A percentile compares a stretch with the other conserved stretches of the same genome.
Evolutionary conservation across 78 protist genomes (phyloP).

Genomic region (Dictyostelium firmibasis): DNA sequence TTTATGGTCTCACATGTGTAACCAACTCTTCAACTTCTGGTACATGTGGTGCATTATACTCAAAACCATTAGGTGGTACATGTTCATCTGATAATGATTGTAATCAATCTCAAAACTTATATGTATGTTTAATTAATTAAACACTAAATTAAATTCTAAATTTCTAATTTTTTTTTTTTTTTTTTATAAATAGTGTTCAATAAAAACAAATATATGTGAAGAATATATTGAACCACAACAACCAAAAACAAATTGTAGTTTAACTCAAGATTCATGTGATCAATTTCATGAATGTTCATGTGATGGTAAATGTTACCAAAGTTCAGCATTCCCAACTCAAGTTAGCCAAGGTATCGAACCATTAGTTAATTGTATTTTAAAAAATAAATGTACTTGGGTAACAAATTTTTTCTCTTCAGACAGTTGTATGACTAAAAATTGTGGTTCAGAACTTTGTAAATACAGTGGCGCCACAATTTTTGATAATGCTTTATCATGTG

Average conservation of each 20-base stretch:
- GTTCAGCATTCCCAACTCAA: neutral
- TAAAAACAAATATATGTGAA: neutral
- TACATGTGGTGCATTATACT: neutral
- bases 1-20: neutral
- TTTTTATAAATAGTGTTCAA: neutral
- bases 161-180: no score
- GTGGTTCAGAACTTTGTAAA: neutral
- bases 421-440: neutral
- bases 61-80: neutral
- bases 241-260: neutral
- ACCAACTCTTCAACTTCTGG: no score
- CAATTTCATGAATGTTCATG: neutral
- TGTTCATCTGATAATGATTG: neutral
- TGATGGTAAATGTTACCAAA: neutral
- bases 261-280: neutral
- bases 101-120: neutral
- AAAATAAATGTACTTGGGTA: neutral
- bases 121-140: neutral
- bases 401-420: neutral
- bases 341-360: neutral
- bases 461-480: no score
- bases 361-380: neutral
- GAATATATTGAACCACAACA: neutral
- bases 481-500: no score
- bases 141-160: neutral